These are phyloP conservation scores for Schizosaccharomyces octosporus DNA, from an alignment of 805 yeast genomes.

Conservation along the genomic window DNA sequence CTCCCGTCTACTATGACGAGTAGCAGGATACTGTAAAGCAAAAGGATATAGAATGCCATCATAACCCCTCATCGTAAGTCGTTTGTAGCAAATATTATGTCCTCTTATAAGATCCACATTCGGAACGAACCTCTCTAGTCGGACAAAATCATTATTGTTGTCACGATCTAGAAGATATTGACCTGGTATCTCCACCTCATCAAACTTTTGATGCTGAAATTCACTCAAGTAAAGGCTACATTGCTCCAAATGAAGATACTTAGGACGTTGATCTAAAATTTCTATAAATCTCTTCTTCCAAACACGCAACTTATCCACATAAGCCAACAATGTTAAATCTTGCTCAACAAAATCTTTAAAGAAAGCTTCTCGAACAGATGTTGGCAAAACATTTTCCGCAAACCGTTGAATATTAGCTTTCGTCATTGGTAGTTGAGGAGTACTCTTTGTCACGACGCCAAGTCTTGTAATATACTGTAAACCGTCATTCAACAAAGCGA, in stretches of 20 bases:
- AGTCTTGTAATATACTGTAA: slow-evolving; percentile 69
- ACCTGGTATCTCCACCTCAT: slow-evolving; percentile 92
- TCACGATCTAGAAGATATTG: slow-evolving; percentile 67
- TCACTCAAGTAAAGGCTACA: slow-evolving; percentile 32
- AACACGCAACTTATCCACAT: slow-evolving; percentile 54
- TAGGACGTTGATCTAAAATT: slow-evolving; percentile 77
- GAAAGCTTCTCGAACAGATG: slow-evolving; percentile 63
- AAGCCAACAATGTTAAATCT: slow-evolving; percentile 71
- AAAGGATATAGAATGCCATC: slow-evolving; percentile 82
- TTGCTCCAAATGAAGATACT: slow-evolving; percentile 12
- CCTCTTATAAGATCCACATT: slow-evolving; percentile 73
- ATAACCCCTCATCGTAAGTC: slow-evolving; percentile 73
- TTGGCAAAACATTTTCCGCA: slow-evolving; percentile 81
- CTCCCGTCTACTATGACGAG: slow-evolving; percentile 88
- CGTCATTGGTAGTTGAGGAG: slow-evolving; percentile 70
- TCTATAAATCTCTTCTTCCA: slow-evolving; percentile 91
- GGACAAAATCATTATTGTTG: slow-evolving; percentile 68
- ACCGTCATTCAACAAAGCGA: slow-evolving; percentile 81
- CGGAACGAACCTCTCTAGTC: slow-evolving; percentile 81
- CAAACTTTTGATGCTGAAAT: slow-evolving; percentile 94
- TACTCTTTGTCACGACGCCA: slow-evolving; percentile 69
- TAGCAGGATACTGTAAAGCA: slow-evolving; percentile 94
- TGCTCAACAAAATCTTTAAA: slow-evolving; percentile 71
- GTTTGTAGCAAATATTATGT: slow-evolving; percentile 67
- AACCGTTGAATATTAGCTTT: slow-evolving; percentile 69